These are phyloP conservation scores for Pyricularia grisea DNA, from an alignment of 2,329 filamentous ascomycete genomes.

Conservation along the genomic window DNA sequence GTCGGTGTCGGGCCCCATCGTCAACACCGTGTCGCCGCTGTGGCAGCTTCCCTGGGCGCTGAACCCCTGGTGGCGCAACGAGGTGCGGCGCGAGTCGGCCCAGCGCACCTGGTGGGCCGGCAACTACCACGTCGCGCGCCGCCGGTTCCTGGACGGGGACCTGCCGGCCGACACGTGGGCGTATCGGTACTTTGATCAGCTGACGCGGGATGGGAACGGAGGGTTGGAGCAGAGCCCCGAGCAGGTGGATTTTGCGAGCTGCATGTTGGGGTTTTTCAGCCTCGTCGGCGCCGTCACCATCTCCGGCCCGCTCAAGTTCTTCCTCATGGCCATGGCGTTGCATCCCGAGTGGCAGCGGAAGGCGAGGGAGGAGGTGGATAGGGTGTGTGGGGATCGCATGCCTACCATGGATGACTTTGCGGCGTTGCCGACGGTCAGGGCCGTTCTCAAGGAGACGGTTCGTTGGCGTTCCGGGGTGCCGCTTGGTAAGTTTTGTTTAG, in stretches of 20 bases:
- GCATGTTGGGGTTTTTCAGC: conserved; percentile 42
- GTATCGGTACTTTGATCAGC: conserved; percentile 35
- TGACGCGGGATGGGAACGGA: conserved; percentile 30
- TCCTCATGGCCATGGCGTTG: conserved; percentile 41
- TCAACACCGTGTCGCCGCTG: conserved; percentile 39
- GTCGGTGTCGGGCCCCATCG: conserved; percentile 40
- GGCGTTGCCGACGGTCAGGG: conserved; percentile 41
- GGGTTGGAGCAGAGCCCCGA: conserved; percentile 33
- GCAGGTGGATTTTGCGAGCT: conserved; percentile 36
- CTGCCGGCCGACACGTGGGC: conserved; percentile 37
- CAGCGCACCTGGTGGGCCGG: conserved; percentile 37
- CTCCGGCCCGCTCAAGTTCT: conserved; percentile 38
- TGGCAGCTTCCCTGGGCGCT: conserved; percentile 32
- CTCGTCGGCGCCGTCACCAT: conserved; percentile 41
- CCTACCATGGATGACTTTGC: conserved; percentile 40
- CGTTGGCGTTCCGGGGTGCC: conserved; percentile 48
- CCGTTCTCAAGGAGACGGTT: conserved; percentile 48
- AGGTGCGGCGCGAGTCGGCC: conserved; percentile 30
- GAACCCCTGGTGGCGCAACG: conserved; percentile 39
- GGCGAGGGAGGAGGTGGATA: conserved; percentile 48
- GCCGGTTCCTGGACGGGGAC: conserved; percentile 27
- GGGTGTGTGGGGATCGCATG: conserved; percentile 42
- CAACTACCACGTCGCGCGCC: conserved; percentile 29
- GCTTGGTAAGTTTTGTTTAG: conserved; percentile 25
- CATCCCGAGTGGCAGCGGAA: conserved; percentile 42